Evolutionary conservation across 768 basidiomycete species (phyloP), one percentile per base, ranked within the genome.

Genomic region (Kwoniella sp.): DNA sequence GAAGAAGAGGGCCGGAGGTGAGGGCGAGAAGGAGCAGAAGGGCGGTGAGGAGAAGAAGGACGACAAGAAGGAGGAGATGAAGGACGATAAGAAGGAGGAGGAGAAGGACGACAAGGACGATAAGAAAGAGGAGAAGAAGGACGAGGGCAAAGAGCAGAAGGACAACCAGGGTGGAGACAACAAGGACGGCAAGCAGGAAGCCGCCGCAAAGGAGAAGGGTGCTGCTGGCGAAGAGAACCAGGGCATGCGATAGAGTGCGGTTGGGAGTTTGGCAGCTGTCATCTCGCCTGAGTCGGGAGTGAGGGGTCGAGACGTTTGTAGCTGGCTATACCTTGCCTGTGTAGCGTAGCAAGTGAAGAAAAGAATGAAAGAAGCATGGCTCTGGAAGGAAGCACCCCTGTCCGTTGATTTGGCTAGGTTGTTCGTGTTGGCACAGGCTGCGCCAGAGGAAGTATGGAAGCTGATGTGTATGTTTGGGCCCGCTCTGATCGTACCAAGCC

Each of bases 171-270:
- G 43, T 19, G 51, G 43, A 38, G 45, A 47, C 20, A 48, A 42
- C n/a, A 34, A 41, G 28, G 45, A 43, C 14, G 53, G 42, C 19
- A 36, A 48, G 26, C 45, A 55, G 20, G 33, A 43, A 23, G 27
- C 46, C 32, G 53, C 39, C 22, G 39, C 38, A 17, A 28, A 44
- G 26, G 47, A 49, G 28, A 55, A 55, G 33, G 46, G 46, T 12
- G 53, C 38, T 20, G 53, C 53, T 4, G 53, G 53, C 23, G 53
- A 46, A 20, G 36, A 47, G 53, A 55, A 55, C 46, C 47, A 45
- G 10, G 45, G 19, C 17, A 55, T 55, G 53, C 44, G 31, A 26
- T 52, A 50, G 15, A 36, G 37, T 20, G n/a, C n/a, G 32, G n/a
- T 33, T 10, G 10, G 32, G 10, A n/a, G 10, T 33, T 10, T 33